Conservation (phyloP, 225 moss, liverwort and hornwort species). For the Pseudisothecium myosuroides region DNA sequence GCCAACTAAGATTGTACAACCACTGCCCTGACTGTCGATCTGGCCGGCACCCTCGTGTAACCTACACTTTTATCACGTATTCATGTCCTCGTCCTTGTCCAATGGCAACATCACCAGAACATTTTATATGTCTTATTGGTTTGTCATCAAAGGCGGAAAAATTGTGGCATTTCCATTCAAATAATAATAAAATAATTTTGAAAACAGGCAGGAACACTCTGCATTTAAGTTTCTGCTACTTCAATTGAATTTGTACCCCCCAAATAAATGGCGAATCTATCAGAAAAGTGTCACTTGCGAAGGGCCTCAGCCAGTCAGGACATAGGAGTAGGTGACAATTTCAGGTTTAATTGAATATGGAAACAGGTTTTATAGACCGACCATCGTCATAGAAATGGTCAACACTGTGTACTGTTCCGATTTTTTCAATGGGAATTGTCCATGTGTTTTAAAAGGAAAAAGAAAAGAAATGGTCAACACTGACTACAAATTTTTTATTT, state of each 20-base stretch:
- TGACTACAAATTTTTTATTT: too few relatives aligned
- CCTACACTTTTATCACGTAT: too few relatives aligned
- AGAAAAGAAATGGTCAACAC: too few relatives aligned
- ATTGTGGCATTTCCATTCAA: too few relatives aligned
- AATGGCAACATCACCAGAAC: not conserved
- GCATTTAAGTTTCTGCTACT: not conserved
- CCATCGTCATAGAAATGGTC: not conserved
- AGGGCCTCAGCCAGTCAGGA: not conserved
- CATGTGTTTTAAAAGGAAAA: too few relatives aligned
- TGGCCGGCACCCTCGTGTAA: not conserved
- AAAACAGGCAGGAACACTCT: not conserved
- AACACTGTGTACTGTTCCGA: too few relatives aligned
- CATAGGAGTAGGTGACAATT: not conserved
- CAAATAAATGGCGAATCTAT: not conserved
- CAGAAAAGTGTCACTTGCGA: not conserved
- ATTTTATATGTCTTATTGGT: not conserved
- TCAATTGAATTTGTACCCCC: not conserved
- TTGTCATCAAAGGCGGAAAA: not conserved
- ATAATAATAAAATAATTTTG: not conserved
- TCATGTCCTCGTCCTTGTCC: not conserved
- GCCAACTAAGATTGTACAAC: not conserved
- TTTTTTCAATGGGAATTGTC: too few relatives aligned
- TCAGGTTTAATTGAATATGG: not conserved
- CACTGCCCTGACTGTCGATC: not conserved
- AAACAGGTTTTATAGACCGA: not conserved